Evolutionary conservation across 1,284 basidiomycete genomes (phyloP), one percentile per base, ranked within the genome.

Genomic region (Sporisorium iseilematis-ciliati): DNA sequence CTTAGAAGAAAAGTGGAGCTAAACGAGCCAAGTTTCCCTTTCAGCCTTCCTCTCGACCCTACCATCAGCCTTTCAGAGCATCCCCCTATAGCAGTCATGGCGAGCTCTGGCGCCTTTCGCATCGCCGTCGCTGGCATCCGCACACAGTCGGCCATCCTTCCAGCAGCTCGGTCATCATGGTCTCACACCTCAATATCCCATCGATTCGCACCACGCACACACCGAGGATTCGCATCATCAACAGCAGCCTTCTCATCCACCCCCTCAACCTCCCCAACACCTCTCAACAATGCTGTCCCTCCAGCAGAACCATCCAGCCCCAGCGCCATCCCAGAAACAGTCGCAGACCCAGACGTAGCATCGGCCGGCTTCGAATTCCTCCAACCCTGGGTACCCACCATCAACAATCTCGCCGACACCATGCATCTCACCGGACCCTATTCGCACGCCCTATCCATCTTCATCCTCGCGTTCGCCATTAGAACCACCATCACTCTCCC

Each of bases 401-500:
- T 77, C 42, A 63, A 72, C 46, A 67, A 64, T 21, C 65, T 77
- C n/a, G 58, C 70, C 42, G 75, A 77, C 11, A 69, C 66, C 4
- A 57, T 79, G 14, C 71, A 75, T 46, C 51, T 78, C 41, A 46
- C 65, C 20, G 75, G 74, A 16, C 72, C 78, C 0, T 63, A 81
- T 40, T 57, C 78, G 2, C 81, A 82, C 42, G 78, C 93, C 0
- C 88, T 90, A 1, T 91, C 92, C 3, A 93, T 95, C 69, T 91
- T 95, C 46, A 82, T 93, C 4, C 87, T 91, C 62, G 92, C 93
- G 1, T 84, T 93, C 49, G 79, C 89, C 14, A 88, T 91, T 35
- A 90, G 94, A 75, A 86, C 91, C 8, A 86, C 87, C 0, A 83
- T 90, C 52, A 90, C 93, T 1, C 87, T 94, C 6, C 94, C 93